A percentile compares a stretch with the other conserved stretches of the same genome.
These are phyloP conservation scores for Russula foetens DNA, from an alignment of 768 basidiomycete species.

Conservation along the genomic window DNA sequence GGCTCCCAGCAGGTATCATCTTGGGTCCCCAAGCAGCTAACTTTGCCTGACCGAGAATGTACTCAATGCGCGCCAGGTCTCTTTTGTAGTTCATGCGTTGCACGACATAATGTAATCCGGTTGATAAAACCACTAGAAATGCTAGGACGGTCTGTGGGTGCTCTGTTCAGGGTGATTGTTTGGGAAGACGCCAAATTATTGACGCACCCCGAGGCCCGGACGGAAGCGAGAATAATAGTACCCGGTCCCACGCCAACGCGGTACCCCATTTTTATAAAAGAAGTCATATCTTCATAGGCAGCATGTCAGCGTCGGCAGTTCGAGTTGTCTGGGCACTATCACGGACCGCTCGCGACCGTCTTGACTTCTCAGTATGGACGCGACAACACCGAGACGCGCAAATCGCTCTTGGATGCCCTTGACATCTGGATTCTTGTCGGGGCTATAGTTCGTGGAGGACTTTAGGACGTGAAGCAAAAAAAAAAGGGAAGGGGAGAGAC, in stretches of 20 bases:
- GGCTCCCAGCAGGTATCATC: constrained; percentile 50
- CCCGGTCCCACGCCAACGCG: constrained; percentile 91
- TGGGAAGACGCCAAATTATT: neutral
- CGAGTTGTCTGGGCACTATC: neutral
- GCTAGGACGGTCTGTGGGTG: constrained; percentile 52
- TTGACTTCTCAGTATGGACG: constrained; percentile 66
- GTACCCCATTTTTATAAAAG: constrained; percentile 97
- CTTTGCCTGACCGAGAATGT: constrained; percentile 52
- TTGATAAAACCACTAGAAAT: constrained; percentile 73
- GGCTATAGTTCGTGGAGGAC: constrained; percentile 39
- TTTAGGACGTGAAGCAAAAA: neutral
- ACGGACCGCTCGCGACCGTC: constrained; percentile 71
- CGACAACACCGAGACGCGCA: constrained; percentile 82
- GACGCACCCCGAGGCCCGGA: constrained; percentile 73
- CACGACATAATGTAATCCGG: constrained; percentile 74
- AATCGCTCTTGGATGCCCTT: constrained; percentile 83
- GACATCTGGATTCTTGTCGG: constrained; percentile 89
- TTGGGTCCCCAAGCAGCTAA: constrained; percentile 79
- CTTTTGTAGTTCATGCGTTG: constrained; percentile 69
- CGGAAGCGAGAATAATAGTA: constrained; percentile 97
- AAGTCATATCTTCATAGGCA: constrained; percentile 60
- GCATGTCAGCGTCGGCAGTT: neutral
- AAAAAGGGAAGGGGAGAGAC: constrained; percentile 27
- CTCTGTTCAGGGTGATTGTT: constrained; percentile 1
- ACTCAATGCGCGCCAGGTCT: constrained; percentile 62